Percentiles rank a stretch among this genome's conserved stretches.
These are phyloP conservation scores for Geotrichum carabidarum DNA, from an alignment of 1,139 yeast genomes.

Conservation along the genomic window DNA sequence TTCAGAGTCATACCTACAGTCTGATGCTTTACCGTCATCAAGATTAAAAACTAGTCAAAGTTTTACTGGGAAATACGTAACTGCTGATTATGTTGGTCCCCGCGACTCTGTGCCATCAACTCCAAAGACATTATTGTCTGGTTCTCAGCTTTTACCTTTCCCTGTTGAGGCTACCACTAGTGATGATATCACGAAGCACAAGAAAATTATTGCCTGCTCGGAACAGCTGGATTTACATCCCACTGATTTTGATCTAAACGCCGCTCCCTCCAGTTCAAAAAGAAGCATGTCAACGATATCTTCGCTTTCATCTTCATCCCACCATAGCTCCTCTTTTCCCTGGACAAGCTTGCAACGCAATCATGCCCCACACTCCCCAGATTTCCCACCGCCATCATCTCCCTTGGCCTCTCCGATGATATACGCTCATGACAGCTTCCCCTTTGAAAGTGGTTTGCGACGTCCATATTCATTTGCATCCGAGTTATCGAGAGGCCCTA, in stretches of 20 bases:
- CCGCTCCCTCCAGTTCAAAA: slow-evolving; percentile 2
- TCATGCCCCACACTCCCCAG: slow-evolving; percentile 4
- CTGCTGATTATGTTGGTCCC: not conserved
- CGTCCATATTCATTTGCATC: slow-evolving; percentile 26
- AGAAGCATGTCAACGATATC: slow-evolving; percentile 15
- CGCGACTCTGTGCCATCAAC: not conserved
- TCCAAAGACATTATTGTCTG: slow-evolving; percentile 4
- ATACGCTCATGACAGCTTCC: slow-evolving; percentile 26
- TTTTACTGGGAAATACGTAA: not conserved
- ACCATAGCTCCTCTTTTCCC: not conserved
- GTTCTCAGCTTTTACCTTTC: not conserved
- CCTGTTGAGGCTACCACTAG: no score
- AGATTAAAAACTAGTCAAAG: not conserved
- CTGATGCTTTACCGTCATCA: slow-evolving; percentile 20
- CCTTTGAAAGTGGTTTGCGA: slow-evolving; percentile 21
- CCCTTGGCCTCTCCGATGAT: slow-evolving; percentile 32
- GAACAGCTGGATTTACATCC: slow-evolving; percentile 18
- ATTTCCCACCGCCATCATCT: slow-evolving; percentile 26
- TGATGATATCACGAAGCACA: not conserved
- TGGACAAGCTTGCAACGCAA: slow-evolving; percentile 16
- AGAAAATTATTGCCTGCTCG: not conserved
- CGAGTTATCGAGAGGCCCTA: slow-evolving; percentile 41
- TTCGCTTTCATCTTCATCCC: slow-evolving; percentile 7
- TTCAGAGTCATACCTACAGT: slow-evolving; percentile 25
- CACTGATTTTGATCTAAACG: slow-evolving; percentile 28